Conservation (phyloP, 2,329 filamentous ascomycete genomes). For the Colletotrichum sp. region DNA sequence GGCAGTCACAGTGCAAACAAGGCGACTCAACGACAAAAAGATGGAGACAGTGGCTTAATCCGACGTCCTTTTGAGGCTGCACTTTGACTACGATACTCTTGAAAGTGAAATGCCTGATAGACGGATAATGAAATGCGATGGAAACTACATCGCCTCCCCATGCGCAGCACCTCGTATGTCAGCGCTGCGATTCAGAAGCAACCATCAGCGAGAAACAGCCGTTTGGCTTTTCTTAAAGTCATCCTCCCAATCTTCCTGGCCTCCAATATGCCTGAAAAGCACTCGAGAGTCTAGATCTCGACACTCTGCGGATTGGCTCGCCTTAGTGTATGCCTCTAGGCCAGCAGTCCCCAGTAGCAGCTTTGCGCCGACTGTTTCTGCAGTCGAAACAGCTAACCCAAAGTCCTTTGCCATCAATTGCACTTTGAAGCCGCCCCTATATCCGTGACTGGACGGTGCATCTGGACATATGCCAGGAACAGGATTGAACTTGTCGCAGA, state of each 20-base stretch:
- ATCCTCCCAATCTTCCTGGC: neutral
- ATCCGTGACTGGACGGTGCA: slow-evolving; percentile 32
- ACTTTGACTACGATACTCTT: no score
- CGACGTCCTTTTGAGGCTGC: no score
- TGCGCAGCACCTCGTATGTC: no score
- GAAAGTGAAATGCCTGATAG: no score
- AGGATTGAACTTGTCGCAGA: slow-evolving; percentile 35
- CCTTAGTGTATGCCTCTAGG: neutral
- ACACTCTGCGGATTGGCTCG: neutral
- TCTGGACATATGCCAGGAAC: slow-evolving; percentile 35
- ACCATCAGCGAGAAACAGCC: neutral
- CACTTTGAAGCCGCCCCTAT: slow-evolving; percentile 60
- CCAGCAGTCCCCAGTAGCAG: neutral
- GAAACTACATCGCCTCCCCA: no score
- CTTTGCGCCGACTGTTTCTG: neutral
- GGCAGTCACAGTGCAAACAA: neutral
- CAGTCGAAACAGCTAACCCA: neutral
- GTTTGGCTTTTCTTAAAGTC: neutral
- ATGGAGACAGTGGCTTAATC: neutral
- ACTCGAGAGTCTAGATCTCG: neutral
- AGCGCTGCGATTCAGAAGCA: no score
- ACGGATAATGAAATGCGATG: no score
- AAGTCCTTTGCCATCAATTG: slow-evolving; percentile 67
- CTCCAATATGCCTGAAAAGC: neutral
- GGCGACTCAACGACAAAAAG: neutral